Evolutionary conservation across 2,329 filamentous ascomycete genomes (phyloP).

Genomic region (Nothomitra cinnamomea): DNA sequence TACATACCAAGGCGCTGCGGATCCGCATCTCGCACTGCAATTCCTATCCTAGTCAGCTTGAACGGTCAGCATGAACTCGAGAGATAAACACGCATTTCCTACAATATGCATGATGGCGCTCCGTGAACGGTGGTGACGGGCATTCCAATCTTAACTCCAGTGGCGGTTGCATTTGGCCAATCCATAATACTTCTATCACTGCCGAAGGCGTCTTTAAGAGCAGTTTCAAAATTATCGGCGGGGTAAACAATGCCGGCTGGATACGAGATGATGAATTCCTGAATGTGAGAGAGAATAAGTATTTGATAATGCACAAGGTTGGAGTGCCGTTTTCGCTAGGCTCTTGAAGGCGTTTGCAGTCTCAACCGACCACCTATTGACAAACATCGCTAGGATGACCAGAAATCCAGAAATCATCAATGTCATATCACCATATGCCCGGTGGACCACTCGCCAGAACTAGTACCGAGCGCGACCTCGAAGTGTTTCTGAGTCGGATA

Average conservation of each 20-base stretch:
- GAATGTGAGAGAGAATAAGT: conserved; percentile 8
- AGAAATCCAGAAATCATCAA: conserved; percentile 10
- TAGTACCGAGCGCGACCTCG: conserved; percentile 7
- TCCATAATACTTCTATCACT: conserved; percentile 11
- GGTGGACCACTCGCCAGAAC: conserved; percentile 8
- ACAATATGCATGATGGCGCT: conserved; percentile 10
- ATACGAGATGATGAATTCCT: conserved; percentile 5
- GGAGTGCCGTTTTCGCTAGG: conserved; percentile 11
- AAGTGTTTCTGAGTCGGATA: conserved; percentile 8
- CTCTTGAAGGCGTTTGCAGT: conserved; percentile 10
- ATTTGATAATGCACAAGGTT: conserved; percentile 6
- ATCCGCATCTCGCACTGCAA: conserved; percentile 12
- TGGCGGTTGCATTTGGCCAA: conserved; percentile 10
- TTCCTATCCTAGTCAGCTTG: conserved; percentile 4
- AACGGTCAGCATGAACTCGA: background rate
- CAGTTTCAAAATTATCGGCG: conserved; percentile 10
- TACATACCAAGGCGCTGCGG: conserved; percentile 11
- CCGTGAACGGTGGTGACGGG: conserved; percentile 10
- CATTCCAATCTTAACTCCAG: conserved; percentile 12
- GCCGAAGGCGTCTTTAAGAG: conserved; percentile 12
- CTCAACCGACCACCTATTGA: conserved; percentile 9
- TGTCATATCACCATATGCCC: conserved; percentile 3
- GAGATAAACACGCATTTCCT: conserved; percentile 11
- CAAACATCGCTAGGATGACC: conserved; percentile 10
- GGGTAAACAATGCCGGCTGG: conserved; percentile 11